Conservation (phyloP, 2,329 filamentous ascomycete genomes). For the Cordyceps farinosa region DNA sequence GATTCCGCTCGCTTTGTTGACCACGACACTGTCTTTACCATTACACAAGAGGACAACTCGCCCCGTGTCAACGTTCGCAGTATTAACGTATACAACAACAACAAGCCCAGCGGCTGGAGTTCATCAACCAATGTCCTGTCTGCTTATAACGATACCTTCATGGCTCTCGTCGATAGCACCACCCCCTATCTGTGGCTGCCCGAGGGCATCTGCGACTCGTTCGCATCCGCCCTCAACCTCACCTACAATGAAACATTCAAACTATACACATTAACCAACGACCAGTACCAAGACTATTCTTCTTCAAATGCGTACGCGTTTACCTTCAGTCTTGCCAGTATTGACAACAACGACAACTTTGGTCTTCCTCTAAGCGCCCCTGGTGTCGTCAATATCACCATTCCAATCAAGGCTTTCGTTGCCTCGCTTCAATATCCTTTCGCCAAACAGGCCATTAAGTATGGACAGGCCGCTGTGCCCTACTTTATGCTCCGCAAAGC, state of each 20-base stretch:
- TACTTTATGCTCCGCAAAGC: conserved; percentile 66
- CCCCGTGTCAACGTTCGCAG: conserved; percentile 60
- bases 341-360: conserved; percentile 51
- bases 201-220: conserved; percentile 55
- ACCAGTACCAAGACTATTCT: conserved; percentile 48
- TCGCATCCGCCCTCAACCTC: conserved; percentile 62
- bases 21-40: conserved; percentile 58
- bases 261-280: conserved; percentile 61
- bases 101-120: conserved; percentile 37
- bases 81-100: conserved; percentile 39
- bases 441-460: conserved; percentile 40
- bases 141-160: conserved; percentile 45
- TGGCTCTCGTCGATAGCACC: conserved; percentile 59
- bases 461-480: conserved; percentile 43
- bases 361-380: conserved; percentile 45
- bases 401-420: conserved; percentile 49
- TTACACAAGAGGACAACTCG: conserved; percentile 52
- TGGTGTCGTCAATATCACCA: conserved; percentile 55
- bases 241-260: conserved; percentile 61
- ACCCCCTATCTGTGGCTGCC: conserved; percentile 64
- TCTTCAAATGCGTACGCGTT: conserved; percentile 47
- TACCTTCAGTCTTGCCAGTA: conserved; percentile 55
- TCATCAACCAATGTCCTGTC: conserved; percentile 38
- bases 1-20: conserved; percentile 59
- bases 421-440: conserved; percentile 50